Conservation (phyloP, 441 rosid genomes). For the Erodium moschatum region DNA sequence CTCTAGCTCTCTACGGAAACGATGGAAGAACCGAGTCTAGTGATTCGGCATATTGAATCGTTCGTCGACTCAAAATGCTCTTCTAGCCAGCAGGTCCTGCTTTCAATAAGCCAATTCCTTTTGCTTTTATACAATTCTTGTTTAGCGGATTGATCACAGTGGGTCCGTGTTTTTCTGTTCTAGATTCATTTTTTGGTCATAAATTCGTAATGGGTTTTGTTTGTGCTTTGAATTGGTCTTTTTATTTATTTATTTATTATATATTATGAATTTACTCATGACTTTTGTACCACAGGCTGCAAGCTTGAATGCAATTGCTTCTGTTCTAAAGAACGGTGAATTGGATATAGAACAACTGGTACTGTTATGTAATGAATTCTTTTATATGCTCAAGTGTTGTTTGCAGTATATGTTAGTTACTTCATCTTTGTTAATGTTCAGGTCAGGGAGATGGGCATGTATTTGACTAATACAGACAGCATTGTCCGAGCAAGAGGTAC, state of each 20-base stretch:
- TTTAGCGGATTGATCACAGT: neutral
- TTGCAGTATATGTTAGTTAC: neutral
- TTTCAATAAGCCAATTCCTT: neutral
- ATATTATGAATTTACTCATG: neutral
- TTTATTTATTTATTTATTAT: conserved; percentile 3
- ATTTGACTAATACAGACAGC: conserved; percentile 62
- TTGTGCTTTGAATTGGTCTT: conserved; percentile 6
- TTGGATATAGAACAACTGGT: conserved; percentile 54
- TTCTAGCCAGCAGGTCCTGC: conserved; percentile 49
- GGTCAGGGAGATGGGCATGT: conserved; percentile 81
- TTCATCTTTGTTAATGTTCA: conserved; percentile 19
- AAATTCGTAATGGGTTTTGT: neutral
- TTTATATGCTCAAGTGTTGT: neutral
- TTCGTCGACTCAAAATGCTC: conserved; percentile 55
- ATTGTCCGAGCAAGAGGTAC: conserved; percentile 69
- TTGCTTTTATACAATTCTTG: neutral
- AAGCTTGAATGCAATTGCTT: conserved; percentile 48
- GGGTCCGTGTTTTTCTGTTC: neutral
- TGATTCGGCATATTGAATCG: conserved; percentile 56
- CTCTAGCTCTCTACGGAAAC: neutral
- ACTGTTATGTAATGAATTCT: conserved; percentile 7
- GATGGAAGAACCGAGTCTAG: conserved; percentile 41
- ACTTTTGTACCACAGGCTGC: conserved; percentile 41
- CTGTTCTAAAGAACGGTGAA: conserved; percentile 44
- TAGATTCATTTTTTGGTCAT: neutral